Evolutionary conservation across 352 stramenopile genomes (phyloP).

Genomic region (Globisporangium nagaii): DNA sequence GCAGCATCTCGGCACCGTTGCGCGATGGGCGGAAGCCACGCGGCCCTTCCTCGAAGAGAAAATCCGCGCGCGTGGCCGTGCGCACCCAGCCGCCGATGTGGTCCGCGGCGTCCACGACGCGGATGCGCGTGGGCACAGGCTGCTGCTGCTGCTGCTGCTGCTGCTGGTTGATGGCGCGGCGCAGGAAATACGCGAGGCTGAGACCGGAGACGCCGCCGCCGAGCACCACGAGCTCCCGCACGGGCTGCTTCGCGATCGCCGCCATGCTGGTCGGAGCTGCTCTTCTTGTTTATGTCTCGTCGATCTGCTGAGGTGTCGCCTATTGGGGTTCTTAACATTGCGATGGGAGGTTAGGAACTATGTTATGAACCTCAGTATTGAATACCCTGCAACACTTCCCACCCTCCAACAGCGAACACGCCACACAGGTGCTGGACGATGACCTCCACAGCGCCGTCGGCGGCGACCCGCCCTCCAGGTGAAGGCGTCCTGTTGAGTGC

Average conservation of each 20-base stretch:
- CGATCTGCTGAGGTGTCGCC: no score
- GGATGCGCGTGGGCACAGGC: constrained; percentile 31
- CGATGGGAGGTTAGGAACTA: no score
- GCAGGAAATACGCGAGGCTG: constrained; percentile 72
- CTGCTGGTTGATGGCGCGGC: constrained; percentile 36
- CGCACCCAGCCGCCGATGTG: constrained; percentile 64
- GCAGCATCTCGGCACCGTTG: constrained; percentile 82
- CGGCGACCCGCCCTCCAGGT: no score
- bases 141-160: constrained; percentile 3
- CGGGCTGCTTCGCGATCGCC: not conserved
- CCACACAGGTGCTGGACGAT: no score
- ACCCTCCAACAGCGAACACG: no score
- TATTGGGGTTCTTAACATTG: no score
- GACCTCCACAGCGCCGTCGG: no score
- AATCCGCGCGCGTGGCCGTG: constrained; percentile 46
- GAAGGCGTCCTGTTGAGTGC: no score
- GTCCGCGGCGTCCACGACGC: constrained; percentile 58
- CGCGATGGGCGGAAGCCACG: constrained; percentile 79
- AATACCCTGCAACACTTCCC: no score
- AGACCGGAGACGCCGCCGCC: constrained; percentile 79
- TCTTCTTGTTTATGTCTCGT: not conserved
- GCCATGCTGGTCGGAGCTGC: not conserved
- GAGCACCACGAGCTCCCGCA: constrained; percentile 69
- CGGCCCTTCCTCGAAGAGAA: constrained; percentile 82
- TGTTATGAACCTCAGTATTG: no score